A percentile compares a stretch with the other conserved stretches of the same genome.
These are phyloP conservation scores for Casuarina equisetifolia DNA, from an alignment of 306 rosid species.

Conservation along the genomic window DNA sequence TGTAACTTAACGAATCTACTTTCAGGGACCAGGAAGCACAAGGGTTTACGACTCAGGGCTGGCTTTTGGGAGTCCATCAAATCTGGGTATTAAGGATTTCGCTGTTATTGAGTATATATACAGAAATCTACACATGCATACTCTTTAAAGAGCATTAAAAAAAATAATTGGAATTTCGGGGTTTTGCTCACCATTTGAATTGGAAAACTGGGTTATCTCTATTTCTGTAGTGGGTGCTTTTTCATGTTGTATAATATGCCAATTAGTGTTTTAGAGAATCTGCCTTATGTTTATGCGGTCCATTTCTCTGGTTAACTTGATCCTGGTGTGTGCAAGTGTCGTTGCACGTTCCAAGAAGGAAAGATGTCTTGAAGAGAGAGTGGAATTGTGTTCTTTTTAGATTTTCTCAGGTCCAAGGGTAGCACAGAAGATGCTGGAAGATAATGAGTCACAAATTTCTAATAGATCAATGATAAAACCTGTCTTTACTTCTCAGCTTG, in stretches of 20 bases:
- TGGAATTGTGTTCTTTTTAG: background rate
- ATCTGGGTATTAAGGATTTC: constrained; percentile 65
- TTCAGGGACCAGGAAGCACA: constrained; percentile 58
- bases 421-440: background rate
- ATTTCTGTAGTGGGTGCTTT: background rate
- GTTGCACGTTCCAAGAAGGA: background rate
- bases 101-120: background rate
- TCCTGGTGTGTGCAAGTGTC: background rate
- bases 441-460: background rate
- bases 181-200: too few relatives aligned
- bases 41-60: constrained; percentile 58
- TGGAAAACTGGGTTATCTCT: background rate
- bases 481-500: background rate
- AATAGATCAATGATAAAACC: background rate
- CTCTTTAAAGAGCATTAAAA: background rate
- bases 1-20: background rate
- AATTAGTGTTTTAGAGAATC: background rate
- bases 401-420: background rate
- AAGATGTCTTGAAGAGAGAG: background rate
- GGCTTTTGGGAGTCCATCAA: constrained; percentile 92
- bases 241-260: background rate
- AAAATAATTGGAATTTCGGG: background rate
- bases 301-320: background rate
- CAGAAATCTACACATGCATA: background rate
- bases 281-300: background rate